Base-by-base conservation (phyloP, 129 eudicot species). In the Escallonia herrerae region DNA sequence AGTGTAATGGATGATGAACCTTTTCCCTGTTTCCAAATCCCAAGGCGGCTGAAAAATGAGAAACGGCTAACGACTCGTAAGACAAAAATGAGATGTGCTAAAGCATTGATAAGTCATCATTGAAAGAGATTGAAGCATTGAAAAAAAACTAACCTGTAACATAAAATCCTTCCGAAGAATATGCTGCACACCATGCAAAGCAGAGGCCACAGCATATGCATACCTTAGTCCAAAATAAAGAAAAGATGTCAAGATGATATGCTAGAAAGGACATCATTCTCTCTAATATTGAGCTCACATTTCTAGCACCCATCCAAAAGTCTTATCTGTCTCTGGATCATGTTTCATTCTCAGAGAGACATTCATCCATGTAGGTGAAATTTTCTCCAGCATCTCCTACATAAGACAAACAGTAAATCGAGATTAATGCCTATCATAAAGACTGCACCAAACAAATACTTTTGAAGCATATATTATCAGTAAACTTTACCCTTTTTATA, bases 171-270 rank as follows among this genome's bases (percentile, higher is more conserved):
- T 82, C 45, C 87, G 85, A 64, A 85, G 93, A 73, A 85, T 77
- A 69, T 85, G 93, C 40, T 82, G 87, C 63, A 85, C 93, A 65
- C 87, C 87, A 57, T 85, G 85, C 80, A 85, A 82, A 73, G 93
- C 93, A 74, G 93, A 85, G 61, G 93, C 93, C 77, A 85, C 87
- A 39, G 93, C 93, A 85, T 85, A 85, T 15, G 87, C 93, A 82
- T 85, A 85, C 93, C 93, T 85, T 51, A 8, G 12, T 40, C 48
- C 63, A 62, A 45, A 57, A 72, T n/a, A 40, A 41, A 5, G 61
- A 52, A 76, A 80, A 2, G 65, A 72, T 59, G 68, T 54, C 40
- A 42, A 10, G 33, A 22, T 22, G 33, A 22, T 22, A 22, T 42
- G 47, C 11, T 58, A 67, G 39, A 22, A 22, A 22, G 33, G 1